phyloP scores from a whole-genome alignment of 129 eudicot species.

The Chrysanthemum seticuspe region DNA sequence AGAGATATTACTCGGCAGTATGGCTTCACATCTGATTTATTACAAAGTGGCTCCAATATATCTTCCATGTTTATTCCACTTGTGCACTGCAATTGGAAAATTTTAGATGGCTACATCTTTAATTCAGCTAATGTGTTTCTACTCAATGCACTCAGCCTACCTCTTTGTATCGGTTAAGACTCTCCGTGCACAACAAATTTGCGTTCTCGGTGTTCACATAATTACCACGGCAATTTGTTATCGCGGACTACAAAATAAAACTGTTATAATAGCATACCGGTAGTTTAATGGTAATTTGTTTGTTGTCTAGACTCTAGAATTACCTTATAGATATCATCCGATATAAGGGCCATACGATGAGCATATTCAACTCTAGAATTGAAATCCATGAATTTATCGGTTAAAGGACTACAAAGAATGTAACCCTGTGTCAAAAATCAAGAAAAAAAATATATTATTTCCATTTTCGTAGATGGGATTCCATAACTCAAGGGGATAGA shows the following conservation, averaged over 20 bases:
- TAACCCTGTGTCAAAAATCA: slow-evolving; percentile 29
- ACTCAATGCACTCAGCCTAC: slow-evolving; percentile 6
- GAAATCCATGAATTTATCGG: slow-evolving; percentile 29
- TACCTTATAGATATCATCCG: slow-evolving; percentile 36
- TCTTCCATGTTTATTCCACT: slow-evolving; percentile 25
- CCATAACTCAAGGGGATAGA: background rate
- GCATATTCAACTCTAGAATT: slow-evolving; percentile 38
- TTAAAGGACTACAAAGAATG: slow-evolving; percentile 39
- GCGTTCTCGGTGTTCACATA: slow-evolving; percentile 14
- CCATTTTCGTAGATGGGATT: background rate
- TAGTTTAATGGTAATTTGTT: background rate
- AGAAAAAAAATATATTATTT: background rate
- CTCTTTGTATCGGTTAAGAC: slow-evolving; percentile 31
- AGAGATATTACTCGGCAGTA: slow-evolving; percentile 28
- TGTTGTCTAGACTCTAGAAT: background rate
- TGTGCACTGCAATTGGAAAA: slow-evolving; percentile 29
- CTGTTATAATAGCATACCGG: background rate
- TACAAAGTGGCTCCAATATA: slow-evolving; percentile 38
- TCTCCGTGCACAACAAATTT: slow-evolving; percentile 16
- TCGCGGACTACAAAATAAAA: slow-evolving; percentile 21
- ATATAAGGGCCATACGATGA: slow-evolving; percentile 40
- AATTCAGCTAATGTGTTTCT: background rate
- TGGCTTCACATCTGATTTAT: slow-evolving; percentile 34
- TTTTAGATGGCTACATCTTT: background rate
- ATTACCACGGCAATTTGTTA: slow-evolving; percentile 28